Conservation (phyloP, 345 rosid species). For the Abelmoschus esculentus region DNA sequence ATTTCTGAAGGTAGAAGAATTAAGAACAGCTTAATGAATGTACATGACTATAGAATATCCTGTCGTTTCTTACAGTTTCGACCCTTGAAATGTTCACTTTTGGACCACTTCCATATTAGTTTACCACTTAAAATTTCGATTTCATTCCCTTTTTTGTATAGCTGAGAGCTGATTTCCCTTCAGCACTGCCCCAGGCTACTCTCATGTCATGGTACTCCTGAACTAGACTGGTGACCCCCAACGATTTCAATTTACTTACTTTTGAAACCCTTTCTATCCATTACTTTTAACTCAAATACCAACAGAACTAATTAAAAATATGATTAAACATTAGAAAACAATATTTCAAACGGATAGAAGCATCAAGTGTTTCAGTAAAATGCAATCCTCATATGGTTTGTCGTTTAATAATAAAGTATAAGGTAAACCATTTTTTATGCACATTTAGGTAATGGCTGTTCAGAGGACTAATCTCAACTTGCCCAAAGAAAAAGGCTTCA, state of each 20-base stretch:
- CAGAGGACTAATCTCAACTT: background rate
- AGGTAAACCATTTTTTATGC: background rate
- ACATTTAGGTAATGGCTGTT: background rate
- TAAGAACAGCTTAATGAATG: background rate
- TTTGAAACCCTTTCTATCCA: background rate
- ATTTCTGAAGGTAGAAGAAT: background rate
- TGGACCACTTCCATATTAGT: background rate
- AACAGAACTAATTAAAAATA: background rate
- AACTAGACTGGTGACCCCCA: background rate
- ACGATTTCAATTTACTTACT: background rate
- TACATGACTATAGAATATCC: background rate
- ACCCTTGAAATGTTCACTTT: background rate
- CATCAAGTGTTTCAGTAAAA: background rate
- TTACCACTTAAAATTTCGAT: background rate
- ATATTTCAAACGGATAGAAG: background rate
- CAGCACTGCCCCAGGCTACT: background rate
- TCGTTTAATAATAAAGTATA: background rate
- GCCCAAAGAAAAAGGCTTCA: background rate
- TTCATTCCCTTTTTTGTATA: background rate
- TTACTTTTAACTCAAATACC: background rate
- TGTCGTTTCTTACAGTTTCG: background rate
- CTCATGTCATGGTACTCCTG: background rate
- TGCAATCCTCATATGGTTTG: background rate
- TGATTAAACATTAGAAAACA: background rate
- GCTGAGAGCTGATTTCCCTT: background rate